A percentile compares a stretch with the other conserved stretches of the same genome.
Evolutionary conservation across 169 alveolate species (phyloP).

Genomic region (Plasmodium vinckei): DNA sequence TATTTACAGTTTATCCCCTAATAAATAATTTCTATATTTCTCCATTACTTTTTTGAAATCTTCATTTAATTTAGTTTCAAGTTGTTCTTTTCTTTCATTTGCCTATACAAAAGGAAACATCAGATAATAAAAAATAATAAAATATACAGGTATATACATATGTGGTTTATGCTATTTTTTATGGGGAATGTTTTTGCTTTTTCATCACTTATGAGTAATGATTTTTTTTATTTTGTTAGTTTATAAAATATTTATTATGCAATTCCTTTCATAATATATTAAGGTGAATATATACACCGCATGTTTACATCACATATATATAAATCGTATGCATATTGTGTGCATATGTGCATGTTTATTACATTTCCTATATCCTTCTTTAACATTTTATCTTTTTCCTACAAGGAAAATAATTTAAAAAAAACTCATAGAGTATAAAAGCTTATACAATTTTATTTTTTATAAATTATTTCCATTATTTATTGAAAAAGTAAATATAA

Average conservation of each 20-base stretch:
- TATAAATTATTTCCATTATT: slow-evolving; percentile 13
- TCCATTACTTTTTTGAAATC: slow-evolving; percentile 67
- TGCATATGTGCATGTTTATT: slow-evolving; percentile 16
- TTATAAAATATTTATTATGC: neutral
- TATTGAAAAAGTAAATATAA: slow-evolving; percentile 3
- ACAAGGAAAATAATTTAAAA: slow-evolving; percentile 13
- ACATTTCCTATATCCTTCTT: slow-evolving; percentile 60
- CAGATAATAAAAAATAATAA: slow-evolving; percentile 3
- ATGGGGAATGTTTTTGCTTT: neutral
- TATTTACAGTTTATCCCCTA: slow-evolving; percentile 59
- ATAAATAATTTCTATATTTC: slow-evolving; percentile 61
- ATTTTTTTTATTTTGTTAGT: neutral
- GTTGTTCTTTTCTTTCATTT: slow-evolving; percentile 72
- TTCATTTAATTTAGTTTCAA: slow-evolving; percentile 58
- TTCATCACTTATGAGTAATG: neutral
- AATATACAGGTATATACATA: neutral
- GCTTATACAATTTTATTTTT: slow-evolving; percentile 10
- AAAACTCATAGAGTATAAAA: no score
- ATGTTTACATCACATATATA: neutral
- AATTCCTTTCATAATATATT: slow-evolving; percentile 2
- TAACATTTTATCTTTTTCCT: slow-evolving; percentile 50
- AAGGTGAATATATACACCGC: slow-evolving; percentile 3
- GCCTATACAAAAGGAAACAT: slow-evolving; percentile 42
- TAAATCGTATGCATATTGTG: neutral
- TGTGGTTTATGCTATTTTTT: neutral